Base-by-base conservation (phyloP, 306 rosid species). In the Gynostemma pentaphyllum region DNA sequence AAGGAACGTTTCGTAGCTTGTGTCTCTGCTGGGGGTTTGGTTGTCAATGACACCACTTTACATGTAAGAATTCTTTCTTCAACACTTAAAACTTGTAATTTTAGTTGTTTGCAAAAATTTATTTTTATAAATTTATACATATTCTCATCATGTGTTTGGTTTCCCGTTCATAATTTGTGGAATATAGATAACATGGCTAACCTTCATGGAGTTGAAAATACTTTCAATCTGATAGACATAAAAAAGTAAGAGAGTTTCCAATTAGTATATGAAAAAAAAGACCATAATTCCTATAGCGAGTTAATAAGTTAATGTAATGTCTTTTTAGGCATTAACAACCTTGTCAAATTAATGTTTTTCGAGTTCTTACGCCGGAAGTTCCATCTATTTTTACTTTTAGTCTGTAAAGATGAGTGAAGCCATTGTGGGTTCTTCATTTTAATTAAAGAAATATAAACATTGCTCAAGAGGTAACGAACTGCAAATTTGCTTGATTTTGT, bases 1-100 rank as follows among this genome's bases (percentile, higher is more conserved):
- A 94, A 80, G 87, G 83, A 94, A 72, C 69, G 44, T 52, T 94
- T 94, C 69, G 95, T 94, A 37, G 41, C 1, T 64, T 68, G 55
- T 5, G 59, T 94, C 66, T 86, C 99, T 32, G 97, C 99, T 2
- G 97, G 99, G 48, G 99, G 95, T 60, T n/a, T 94, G 83, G 76
- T 78, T 30, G 40, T 94, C 80, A 94, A 94, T 26, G 99, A 94
- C 83, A 89, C 97, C 13, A 30, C 84, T 4, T 0, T 89, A 23
- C 99, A 94, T 68, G 99, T 94, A 67, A 84, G 67, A 18, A 12
- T 24, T 57, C 62, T 68, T 76, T 37, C 73, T 67, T 59, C 24
- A 15, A 30, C n/a, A n/a, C 63, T 70, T 47, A 18, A 9, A 50
- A 41, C 46, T 47, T 47, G 19, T 11, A 23, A 39, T 26, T 5